Conservation (phyloP, 192 early-diverging fungal species). For the Coemansia sp. region DNA sequence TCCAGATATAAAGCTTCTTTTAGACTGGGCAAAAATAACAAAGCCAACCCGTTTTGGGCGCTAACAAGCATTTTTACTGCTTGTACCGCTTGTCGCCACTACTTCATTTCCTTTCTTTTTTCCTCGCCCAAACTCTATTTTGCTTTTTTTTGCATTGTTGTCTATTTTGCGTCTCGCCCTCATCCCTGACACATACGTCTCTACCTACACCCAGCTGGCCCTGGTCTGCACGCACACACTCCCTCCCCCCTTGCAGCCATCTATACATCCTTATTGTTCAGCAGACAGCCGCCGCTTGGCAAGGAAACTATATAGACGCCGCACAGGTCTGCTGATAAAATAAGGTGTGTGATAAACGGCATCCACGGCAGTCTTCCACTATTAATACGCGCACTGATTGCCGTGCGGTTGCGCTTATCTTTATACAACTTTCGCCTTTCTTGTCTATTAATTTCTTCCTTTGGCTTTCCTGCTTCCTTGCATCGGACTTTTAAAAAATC, state of each 20-base stretch:
- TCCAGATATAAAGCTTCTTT: neutral
- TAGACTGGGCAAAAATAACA: neutral
- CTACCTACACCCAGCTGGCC: neutral
- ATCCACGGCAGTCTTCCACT: neutral
- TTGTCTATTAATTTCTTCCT: neutral
- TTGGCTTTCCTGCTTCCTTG: too few species aligned
- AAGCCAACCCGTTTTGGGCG: neutral
- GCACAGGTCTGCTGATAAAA: slow-evolving; percentile 1
- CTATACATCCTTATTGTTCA: slow-evolving; percentile 1
- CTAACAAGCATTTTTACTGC: neutral
- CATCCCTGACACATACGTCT: neutral
- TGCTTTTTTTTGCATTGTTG: neutral
- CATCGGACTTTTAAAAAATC: slow-evolving; percentile 1
- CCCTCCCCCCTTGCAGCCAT: slow-evolving; percentile 2
- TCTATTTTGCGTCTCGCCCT: neutral
- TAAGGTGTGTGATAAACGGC: neutral
- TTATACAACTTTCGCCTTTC: slow-evolving; percentile 4
- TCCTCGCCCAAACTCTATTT: neutral
- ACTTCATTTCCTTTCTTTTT: neutral
- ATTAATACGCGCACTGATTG: neutral
- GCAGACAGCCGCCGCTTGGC: neutral
- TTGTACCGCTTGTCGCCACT: slow-evolving; percentile 1
- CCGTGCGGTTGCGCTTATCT: neutral
- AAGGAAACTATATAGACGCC: neutral
- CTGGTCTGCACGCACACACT: neutral